phyloP scores from a whole-genome alignment of 169 alveolate genomes.

The Eimeria falciformis region DNA sequence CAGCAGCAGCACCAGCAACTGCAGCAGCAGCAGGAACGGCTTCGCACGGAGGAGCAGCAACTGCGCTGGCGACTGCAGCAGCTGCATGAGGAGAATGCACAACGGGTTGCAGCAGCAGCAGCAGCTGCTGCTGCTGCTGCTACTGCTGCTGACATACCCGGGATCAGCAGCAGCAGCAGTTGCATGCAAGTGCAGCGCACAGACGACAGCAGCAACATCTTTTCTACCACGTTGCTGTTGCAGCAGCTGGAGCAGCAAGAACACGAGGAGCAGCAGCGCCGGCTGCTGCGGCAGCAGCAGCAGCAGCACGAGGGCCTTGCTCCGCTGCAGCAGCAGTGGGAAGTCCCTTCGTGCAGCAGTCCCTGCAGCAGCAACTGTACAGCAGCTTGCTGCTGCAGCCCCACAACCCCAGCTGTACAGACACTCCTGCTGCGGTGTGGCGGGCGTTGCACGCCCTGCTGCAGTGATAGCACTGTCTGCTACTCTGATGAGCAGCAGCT shows the following conservation, averaged over 20 bases:
- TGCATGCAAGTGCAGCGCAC: neutral
- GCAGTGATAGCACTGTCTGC: neutral
- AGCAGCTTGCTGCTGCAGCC: slow-evolving; percentile 29
- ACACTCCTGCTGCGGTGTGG: neutral
- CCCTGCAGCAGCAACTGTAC: neutral
- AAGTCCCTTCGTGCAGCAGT: neutral
- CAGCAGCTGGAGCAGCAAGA: neutral
- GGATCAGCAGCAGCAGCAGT: neutral
- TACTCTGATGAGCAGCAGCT: neutral
- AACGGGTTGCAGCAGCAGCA: neutral
- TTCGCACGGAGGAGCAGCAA: neutral
- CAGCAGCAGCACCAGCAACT: neutral
- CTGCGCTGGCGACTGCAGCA: neutral
- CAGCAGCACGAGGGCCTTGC: neutral
- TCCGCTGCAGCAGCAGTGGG: neutral
- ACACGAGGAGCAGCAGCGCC: neutral
- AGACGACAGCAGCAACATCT: neutral
- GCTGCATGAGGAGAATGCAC: neutral
- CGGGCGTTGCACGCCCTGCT: neutral
- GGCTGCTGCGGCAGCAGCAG: neutral
- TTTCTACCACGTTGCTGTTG: neutral
- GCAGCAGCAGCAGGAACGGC: neutral
- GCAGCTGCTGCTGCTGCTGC: neutral
- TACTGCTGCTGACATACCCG: neutral
- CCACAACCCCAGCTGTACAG: neutral